Percentiles rank a stretch among this genome's conserved stretches.
phyloP scores from a whole-genome alignment of 805 yeast genomes.

The Candida verbasci region DNA sequence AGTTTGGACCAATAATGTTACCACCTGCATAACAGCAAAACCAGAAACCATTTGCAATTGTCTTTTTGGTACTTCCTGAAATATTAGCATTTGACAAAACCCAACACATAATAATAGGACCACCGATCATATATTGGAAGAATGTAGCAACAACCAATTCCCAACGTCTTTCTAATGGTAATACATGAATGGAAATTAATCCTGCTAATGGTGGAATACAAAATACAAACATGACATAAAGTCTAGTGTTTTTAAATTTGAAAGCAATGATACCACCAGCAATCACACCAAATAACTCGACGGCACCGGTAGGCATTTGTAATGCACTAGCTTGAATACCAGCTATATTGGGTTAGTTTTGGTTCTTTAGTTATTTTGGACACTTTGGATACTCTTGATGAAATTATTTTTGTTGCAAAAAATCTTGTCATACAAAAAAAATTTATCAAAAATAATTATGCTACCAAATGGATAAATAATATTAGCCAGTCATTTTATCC shows the following conservation, averaged over 20 bases:
- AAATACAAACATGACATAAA: constrained; percentile 13
- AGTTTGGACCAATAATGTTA: constrained; percentile 24
- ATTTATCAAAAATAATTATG: too few species aligned
- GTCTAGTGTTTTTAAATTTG: constrained; percentile 14
- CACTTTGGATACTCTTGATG: too few species aligned
- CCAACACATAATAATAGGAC: constrained; percentile 26
- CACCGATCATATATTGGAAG: constrained; percentile 26
- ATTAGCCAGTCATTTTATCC: too few species aligned
- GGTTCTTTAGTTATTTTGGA: too few species aligned
- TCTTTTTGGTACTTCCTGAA: constrained; percentile 21
- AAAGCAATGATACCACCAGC: constrained; percentile 22
- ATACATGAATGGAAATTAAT: constrained; percentile 19
- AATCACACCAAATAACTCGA: constrained; percentile 22
- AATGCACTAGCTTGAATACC: constrained; percentile 23
- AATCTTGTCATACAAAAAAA: too few species aligned
- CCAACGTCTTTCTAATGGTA: constrained; percentile 17
- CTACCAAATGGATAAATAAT: too few species aligned
- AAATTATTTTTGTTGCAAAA: too few species aligned
- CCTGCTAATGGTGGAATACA: constrained; percentile 22
- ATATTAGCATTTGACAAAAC: constrained; percentile 18
- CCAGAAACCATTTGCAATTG: constrained; percentile 18
- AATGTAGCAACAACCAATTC: constrained; percentile 27
- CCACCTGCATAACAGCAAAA: constrained; percentile 24
- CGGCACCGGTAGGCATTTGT: constrained; percentile 23
- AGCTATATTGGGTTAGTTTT: too few species aligned